Conservation (phyloP, 2,329 filamentous ascomycete genomes). For the Exophiala bonariae region DNA sequence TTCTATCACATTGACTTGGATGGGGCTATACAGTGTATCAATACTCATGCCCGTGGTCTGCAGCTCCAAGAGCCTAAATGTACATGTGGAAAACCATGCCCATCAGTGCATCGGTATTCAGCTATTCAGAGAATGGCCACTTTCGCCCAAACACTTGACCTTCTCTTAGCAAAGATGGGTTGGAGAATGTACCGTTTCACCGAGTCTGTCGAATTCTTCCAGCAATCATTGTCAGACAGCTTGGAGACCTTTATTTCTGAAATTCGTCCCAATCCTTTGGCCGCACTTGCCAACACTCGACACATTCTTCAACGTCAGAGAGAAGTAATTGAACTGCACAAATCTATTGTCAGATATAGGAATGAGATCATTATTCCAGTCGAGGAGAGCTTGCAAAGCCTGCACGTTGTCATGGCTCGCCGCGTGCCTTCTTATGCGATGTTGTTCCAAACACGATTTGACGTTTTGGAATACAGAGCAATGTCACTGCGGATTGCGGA, state of each 20-base stretch:
- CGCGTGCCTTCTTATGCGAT: conserved; percentile 27
- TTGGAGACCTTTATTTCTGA: conserved; percentile 22
- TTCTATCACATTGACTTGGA: conserved; percentile 4
- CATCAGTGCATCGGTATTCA: conserved; percentile 23
- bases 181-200: conserved; percentile 22
- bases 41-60: not conserved
- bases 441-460: conserved; percentile 28
- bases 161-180: conserved; percentile 26
- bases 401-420: conserved; percentile 25
- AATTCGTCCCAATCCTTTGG: conserved; percentile 29
- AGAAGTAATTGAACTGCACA: conserved; percentile 25
- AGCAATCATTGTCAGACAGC: conserved; percentile 16
- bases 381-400: conserved; percentile 17
- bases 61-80: conserved; percentile 20
- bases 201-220: conserved; percentile 19
- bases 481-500: conserved; percentile 26
- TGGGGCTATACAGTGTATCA: conserved; percentile 4
- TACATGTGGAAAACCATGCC: conserved; percentile 19
- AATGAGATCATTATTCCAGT: conserved; percentile 24
- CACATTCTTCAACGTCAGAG: conserved; percentile 25
- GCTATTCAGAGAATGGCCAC: conserved; percentile 17
- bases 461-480: conserved; percentile 26
- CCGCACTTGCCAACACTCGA: conserved; percentile 24
- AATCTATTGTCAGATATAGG: conserved; percentile 20
- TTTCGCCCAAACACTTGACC: conserved; percentile 23